phyloP scores from a whole-genome alignment of 495 filamentous ascomycete genomes.

The Tetracladium marchalianum region DNA sequence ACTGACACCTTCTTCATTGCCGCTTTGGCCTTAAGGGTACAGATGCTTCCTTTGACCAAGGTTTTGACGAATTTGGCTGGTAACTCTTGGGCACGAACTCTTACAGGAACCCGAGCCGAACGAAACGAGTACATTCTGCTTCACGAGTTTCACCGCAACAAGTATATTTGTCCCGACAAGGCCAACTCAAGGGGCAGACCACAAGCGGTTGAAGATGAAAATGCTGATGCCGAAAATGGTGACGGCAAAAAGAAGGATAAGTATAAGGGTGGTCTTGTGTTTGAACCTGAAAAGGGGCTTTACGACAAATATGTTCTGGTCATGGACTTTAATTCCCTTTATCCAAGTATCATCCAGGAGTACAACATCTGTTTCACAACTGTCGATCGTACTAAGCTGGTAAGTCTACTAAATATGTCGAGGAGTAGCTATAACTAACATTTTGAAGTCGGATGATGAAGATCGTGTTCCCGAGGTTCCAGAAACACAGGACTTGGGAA shows the following conservation, averaged over 20 bases:
- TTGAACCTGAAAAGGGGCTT: conserved; percentile 92
- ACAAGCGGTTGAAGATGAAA: conserved; percentile 53
- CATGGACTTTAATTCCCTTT: conserved; percentile 99
- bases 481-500: conserved; percentile 59
- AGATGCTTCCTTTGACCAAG: conserved; percentile 90
- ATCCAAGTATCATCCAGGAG: conserved; percentile 98
- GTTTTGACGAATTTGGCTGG: conserved; percentile 93
- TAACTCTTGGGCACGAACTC: conserved; percentile 94
- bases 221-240: conserved; percentile 59
- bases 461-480: conserved; percentile 66
- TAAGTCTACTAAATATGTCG: conserved; percentile 25
- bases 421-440: conserved; percentile 8
- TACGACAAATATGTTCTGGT: conserved; percentile 96
- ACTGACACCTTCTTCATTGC: conserved; percentile 93
- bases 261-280: conserved; percentile 95
- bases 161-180: conserved; percentile 97
- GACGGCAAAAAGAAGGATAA: conserved; percentile 95
- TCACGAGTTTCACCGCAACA: conserved; percentile 90
- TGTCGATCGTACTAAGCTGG: conserved; percentile 61
- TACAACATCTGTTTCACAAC: conserved; percentile 99
- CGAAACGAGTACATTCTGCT: conserved; percentile 98
- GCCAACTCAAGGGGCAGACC: conserved; percentile 57
- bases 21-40: conserved; percentile 73
- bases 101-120: conserved; percentile 91
- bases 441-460: conserved; percentile 59